phyloP scores from a whole-genome alignment of 176 grass and related monocot genomes.

The Triticum dicoccoides region DNA sequence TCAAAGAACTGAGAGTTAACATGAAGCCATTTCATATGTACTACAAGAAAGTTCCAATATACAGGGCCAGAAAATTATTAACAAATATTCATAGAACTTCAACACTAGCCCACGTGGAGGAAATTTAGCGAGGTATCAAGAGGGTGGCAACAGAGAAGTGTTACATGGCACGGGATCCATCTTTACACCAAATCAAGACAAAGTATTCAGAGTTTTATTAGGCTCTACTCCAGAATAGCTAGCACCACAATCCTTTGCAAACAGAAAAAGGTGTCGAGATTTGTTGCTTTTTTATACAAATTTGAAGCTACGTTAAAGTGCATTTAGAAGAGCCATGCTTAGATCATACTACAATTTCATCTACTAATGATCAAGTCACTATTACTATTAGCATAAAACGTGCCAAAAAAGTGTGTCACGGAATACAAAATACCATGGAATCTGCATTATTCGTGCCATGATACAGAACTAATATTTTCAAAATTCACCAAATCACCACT shows the following conservation, averaged over 20 bases:
- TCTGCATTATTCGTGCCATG: background rate
- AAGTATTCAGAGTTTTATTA: background rate
- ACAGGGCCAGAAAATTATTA: constrained; percentile 16
- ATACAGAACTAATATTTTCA: background rate
- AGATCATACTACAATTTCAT: background rate
- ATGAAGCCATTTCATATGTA: constrained; percentile 35
- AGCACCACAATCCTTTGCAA: background rate
- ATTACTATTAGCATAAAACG: background rate
- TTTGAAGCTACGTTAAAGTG: background rate
- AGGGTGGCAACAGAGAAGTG: background rate
- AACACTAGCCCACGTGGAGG: background rate
- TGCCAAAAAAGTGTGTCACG: background rate
- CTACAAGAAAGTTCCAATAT: constrained; percentile 23
- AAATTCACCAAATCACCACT: background rate
- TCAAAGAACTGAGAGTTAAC: constrained; percentile 43
- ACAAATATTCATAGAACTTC: constrained; percentile 1
- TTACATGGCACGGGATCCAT: background rate
- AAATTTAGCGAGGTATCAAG: background rate
- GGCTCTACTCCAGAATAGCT: background rate
- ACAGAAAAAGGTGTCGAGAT: background rate
- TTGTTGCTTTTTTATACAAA: background rate
- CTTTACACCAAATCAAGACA: background rate
- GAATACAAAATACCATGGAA: background rate
- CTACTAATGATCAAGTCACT: background rate
- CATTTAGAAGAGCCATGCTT: background rate